Percentiles rank a stretch among this genome's conserved stretches.
Evolutionary conservation across 2,329 filamentous ascomycete genomes (phyloP).

Genomic region (Magnaporthiopsis rhizophila): DNA sequence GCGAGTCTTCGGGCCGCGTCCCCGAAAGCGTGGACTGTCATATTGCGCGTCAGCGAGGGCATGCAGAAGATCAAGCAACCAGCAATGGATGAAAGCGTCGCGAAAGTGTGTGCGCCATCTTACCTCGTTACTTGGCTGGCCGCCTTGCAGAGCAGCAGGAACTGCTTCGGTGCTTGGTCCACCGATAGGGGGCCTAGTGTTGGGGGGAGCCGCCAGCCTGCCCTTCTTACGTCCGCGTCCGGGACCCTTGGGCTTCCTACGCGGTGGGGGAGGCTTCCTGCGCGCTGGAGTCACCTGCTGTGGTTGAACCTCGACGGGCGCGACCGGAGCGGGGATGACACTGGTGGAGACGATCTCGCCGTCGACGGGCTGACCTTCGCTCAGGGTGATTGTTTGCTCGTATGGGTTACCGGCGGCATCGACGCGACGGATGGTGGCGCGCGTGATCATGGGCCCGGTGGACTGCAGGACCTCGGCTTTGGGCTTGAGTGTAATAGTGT

Average conservation of each 20-base stretch:
- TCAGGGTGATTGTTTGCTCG: slow-evolving; percentile 74
- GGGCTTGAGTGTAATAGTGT: slow-evolving; percentile 48
- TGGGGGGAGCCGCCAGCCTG: slow-evolving; percentile 40
- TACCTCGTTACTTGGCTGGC: background rate
- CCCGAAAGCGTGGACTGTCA: background rate
- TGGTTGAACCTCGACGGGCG: slow-evolving; percentile 41
- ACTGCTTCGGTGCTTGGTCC: background rate
- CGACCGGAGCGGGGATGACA: slow-evolving; percentile 35
- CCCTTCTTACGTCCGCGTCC: slow-evolving; percentile 76
- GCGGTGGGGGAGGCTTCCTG: slow-evolving; percentile 66
- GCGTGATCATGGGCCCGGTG: slow-evolving; percentile 54
- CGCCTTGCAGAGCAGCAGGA: background rate
- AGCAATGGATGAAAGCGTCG: background rate
- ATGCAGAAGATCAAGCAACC: background rate
- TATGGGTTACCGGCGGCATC: slow-evolving; percentile 76
- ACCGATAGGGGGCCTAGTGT: slow-evolving; percentile 2
- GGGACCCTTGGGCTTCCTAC: slow-evolving; percentile 71
- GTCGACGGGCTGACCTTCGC: slow-evolving; percentile 70
- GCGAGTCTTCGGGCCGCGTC: background rate
- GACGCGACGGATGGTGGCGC: slow-evolving; percentile 69
- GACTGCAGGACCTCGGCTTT: slow-evolving; percentile 19
- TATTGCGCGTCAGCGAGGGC: background rate
- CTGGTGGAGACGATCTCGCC: slow-evolving; percentile 68
- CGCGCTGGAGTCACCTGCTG: slow-evolving; percentile 32
- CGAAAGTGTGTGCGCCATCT: background rate